Evolutionary conservation across 2,329 filamentous ascomycete genomes (phyloP).

Genomic region (Acephala macrosclerotiorum): DNA sequence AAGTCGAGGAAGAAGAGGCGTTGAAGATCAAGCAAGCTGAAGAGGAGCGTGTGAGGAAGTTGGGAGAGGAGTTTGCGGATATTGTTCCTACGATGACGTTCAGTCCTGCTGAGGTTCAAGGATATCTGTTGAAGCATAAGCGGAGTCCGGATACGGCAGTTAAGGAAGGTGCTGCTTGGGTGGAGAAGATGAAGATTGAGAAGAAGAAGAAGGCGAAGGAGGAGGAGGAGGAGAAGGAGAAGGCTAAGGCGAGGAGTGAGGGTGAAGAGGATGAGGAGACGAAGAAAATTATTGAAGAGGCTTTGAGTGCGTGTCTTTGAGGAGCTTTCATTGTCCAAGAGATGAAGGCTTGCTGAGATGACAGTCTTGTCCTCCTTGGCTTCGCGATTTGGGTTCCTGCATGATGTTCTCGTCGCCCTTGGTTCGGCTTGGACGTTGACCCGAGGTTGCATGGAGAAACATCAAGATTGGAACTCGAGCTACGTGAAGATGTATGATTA

Average conservation of each 20-base stretch:
- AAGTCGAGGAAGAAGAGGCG: conserved; percentile 12
- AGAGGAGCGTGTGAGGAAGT: conserved; percentile 41
- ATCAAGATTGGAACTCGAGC: background rate
- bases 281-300: conserved; percentile 9
- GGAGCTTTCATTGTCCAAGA: background rate
- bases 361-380: too few species aligned
- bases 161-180: conserved; percentile 60
- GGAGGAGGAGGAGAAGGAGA: conserved; percentile 33
- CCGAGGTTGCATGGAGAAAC: too few species aligned
- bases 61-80: conserved; percentile 59
- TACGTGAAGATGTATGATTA: background rate
- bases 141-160: conserved; percentile 62
- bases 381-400: background rate
- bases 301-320: background rate
- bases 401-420: background rate
- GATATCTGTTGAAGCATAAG: conserved; percentile 69
- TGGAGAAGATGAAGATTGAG: conserved; percentile 50
- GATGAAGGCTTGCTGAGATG: too few species aligned
- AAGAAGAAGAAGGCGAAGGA: conserved; percentile 38
- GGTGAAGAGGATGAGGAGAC: conserved; percentile 26
- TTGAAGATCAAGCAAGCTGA: conserved; percentile 4
- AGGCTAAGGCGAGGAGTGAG: conserved; percentile 23
- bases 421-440: background rate
- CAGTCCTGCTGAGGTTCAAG: conserved; percentile 70
- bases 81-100: conserved; percentile 60